Percentiles rank a stretch among this genome's conserved stretches.
Evolutionary conservation across 1,139 yeast genomes (phyloP).

Genomic region (Lodderomyces pseudojiufengensis): DNA sequence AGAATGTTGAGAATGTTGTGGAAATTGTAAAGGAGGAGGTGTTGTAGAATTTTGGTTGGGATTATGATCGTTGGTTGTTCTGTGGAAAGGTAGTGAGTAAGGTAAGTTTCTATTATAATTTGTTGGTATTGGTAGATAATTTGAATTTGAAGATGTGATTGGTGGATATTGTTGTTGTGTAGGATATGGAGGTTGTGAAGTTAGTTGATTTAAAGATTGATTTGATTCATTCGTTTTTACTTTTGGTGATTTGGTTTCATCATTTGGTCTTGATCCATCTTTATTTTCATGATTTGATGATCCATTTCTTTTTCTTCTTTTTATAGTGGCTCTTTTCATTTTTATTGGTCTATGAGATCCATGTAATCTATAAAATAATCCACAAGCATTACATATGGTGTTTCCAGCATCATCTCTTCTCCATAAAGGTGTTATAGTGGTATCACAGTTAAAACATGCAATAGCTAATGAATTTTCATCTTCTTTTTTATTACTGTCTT

Average conservation of each 20-base stretch:
- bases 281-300: constrained; percentile 1
- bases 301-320: constrained; percentile 60
- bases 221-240: constrained; percentile 6
- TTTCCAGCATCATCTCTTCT: constrained; percentile 77
- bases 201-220: constrained; percentile 6
- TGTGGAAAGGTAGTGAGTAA: constrained; percentile 7
- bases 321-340: constrained; percentile 69
- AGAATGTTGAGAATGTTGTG: background rate
- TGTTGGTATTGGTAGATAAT: constrained; percentile 1
- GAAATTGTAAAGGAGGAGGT: constrained; percentile 9
- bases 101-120: constrained; percentile 8
- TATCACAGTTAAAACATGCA: constrained; percentile 78
- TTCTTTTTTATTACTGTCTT: background rate
- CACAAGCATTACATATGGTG: constrained; percentile 88
- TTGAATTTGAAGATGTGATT: constrained; percentile 5
- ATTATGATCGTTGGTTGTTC: background rate
- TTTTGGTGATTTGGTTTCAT: constrained; percentile 3
- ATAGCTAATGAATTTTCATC: constrained; percentile 50
- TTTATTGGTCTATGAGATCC: constrained; percentile 76
- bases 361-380: constrained; percentile 72
- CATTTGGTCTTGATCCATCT: too few species aligned
- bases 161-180: constrained; percentile 5
- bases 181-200: constrained; percentile 4
- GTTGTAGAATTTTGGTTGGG: constrained; percentile 4
- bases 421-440: constrained; percentile 87